Percentiles rank a stretch among this genome's conserved stretches.
phyloP scores from a whole-genome alignment of 306 rosid species.

The Ammopiptanthus mongolicus region DNA sequence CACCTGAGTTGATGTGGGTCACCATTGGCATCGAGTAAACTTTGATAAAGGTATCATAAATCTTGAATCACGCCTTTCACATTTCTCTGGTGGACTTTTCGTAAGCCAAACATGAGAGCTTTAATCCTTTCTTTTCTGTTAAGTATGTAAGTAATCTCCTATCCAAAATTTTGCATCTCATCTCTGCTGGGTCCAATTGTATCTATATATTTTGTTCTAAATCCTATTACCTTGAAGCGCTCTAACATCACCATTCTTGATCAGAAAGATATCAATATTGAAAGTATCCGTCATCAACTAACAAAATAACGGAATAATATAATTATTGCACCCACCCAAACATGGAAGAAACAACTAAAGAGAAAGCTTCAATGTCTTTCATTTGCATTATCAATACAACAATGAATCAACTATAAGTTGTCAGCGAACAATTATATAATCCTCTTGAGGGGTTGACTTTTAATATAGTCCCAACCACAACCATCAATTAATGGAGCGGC shows the following conservation, averaged over 20 bases:
- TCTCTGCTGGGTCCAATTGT: background rate
- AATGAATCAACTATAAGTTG: slow-evolving; percentile 4
- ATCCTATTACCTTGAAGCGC: background rate
- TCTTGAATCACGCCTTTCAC: background rate
- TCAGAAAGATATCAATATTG: background rate
- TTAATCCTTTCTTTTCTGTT: background rate
- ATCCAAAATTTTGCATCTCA: background rate
- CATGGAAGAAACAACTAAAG: background rate
- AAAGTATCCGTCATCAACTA: background rate
- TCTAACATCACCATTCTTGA: background rate
- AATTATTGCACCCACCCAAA: background rate
- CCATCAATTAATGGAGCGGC: slow-evolving; percentile 20
- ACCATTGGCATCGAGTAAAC: background rate
- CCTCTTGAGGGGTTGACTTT: slow-evolving; percentile 9
- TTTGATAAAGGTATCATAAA: background rate
- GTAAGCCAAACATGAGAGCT: background rate
- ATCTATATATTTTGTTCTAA: too few species aligned
- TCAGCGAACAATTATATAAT: slow-evolving; percentile 6
- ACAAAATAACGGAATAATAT: background rate
- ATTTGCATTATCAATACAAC: slow-evolving; percentile 3
- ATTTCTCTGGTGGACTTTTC: background rate
- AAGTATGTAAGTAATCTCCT: background rate
- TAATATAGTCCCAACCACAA: background rate
- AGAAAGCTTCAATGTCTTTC: slow-evolving; percentile 5
- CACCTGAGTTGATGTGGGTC: too few species aligned